phyloP scores from a whole-genome alignment of 352 stramenopile genomes.

The Phytophthora hibernalis region DNA sequence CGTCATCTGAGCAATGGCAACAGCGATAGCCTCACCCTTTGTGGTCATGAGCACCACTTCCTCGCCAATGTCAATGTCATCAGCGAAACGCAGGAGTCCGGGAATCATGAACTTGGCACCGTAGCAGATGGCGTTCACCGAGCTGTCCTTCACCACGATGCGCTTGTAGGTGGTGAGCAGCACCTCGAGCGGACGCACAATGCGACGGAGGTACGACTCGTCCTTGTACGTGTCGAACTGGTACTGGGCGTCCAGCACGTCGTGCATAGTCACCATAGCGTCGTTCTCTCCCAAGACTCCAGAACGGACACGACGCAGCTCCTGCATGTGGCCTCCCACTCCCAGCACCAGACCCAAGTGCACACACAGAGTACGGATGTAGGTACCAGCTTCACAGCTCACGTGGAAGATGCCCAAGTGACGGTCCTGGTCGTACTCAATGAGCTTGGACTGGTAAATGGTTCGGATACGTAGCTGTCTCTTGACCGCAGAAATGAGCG shows the following conservation, averaged over 20 bases:
- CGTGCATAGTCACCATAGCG: conserved; percentile 99
- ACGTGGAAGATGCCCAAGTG: conserved; percentile 98
- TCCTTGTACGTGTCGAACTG: conserved; percentile 99
- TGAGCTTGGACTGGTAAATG: conserved; percentile 99
- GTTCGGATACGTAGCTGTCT: conserved; percentile 99
- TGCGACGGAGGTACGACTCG: conserved; percentile 98
- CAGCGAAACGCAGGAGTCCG: conserved; percentile 98
- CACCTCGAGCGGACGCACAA: conserved; percentile 98
- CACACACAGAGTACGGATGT: conserved; percentile 99
- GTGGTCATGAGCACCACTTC: conserved; percentile 99
- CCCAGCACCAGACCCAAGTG: conserved; percentile 98
- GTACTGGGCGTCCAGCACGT: conserved; percentile 99
- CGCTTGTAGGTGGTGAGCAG: conserved; percentile 99
- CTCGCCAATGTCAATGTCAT: conserved; percentile 99
- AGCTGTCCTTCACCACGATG: conserved; percentile 99
- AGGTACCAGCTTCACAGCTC: conserved; percentile 98
- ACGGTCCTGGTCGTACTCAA: conserved; percentile 98
- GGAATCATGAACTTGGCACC: conserved; percentile 99
- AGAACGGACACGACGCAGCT: conserved; percentile 97
- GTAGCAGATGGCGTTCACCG: conserved; percentile 99
- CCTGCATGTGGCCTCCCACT: conserved; percentile 99
- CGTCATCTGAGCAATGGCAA: conserved; percentile 99
- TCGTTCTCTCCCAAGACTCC: conserved; percentile 97
- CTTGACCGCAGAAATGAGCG: conserved; percentile 99
- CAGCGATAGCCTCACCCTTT: conserved; percentile 99